Evolutionary conservation across 495 filamentous ascomycete species (phyloP), one percentile per base, ranked within the genome.

Genomic region (Choiromyces venosus): DNA sequence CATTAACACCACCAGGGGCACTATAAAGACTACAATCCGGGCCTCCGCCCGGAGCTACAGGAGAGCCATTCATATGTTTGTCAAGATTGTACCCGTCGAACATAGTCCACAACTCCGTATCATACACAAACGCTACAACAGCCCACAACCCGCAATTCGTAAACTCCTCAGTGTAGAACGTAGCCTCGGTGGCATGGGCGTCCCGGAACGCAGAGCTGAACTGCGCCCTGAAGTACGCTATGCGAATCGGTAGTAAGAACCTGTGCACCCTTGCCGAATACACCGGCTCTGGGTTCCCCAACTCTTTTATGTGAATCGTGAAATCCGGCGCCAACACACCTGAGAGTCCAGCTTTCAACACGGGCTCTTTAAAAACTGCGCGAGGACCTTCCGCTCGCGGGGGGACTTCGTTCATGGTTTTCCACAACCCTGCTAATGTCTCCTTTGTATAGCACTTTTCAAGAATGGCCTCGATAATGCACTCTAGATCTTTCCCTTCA

Each of bases 131-230:
- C 10, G 35, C 44, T n/a, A 67, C 66, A 35, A 77, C 65, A 19
- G 70, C n/a, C 74, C 70, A 73, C 16, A 77, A 14, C 39, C 74
- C 71, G 66, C 71, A 77, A 33, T 38, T 35, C 33, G 75, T 77
- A 67, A 77, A 77, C 37, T 77, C 75, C 40, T 77, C 75, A 2
- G 69, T 77, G 67, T 77, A 70, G 64, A 77, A n/a, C 21, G 61
- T 77, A 61, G 75, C 76, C 5, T 56, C 64, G 56, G 38, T 67
- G 8, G 69, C 75, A 25, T 74, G 68, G 16, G 75, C 74, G 37
- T 77, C 75, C 35, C 68, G 56, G n/a, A 77, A 77, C 16, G 67
- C 67, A 35, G 75, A 77, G 68, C 66, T 38, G 56, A 77, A 77
- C 37, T 76, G 76, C 2, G 67, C 69, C 46, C 67, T 65, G 44